phyloP scores from a whole-genome alignment of 352 stramenopile species.

The Phytophthora sp. region DNA sequence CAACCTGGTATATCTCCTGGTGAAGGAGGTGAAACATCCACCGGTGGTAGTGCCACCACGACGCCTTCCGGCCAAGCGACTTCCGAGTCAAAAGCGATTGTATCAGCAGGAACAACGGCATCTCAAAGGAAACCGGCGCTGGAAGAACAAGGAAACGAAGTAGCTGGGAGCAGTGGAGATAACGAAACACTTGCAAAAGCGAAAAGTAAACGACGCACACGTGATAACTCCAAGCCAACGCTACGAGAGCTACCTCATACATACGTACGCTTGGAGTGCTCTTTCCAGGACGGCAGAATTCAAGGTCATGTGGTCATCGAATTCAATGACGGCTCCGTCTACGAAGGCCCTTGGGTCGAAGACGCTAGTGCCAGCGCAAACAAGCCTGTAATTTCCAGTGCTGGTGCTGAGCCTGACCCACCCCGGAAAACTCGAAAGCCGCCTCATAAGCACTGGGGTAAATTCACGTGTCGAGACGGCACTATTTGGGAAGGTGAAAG shows the following conservation, averaged over 20 bases:
- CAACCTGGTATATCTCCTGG: not conserved
- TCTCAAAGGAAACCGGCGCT: not conserved
- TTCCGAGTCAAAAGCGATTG: conserved; percentile 9
- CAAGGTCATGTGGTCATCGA: conserved; percentile 69
- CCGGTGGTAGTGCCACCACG: not conserved
- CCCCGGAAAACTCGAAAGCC: conserved; percentile 59
- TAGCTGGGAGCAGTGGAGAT: not conserved
- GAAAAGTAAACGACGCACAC: conserved; percentile 5
- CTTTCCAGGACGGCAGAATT: conserved; percentile 73
- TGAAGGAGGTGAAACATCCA: not conserved
- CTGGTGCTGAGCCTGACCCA: conserved; percentile 24
- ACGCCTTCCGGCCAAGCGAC: conserved; percentile 25
- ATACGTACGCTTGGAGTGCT: conserved; percentile 76
- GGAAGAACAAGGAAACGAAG: not conserved
- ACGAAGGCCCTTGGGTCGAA: conserved; percentile 85
- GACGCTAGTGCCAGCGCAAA: conserved; percentile 47
- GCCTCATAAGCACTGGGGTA: conserved; percentile 61
- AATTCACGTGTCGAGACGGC: conserved; percentile 75
- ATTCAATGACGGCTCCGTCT: conserved; percentile 80
- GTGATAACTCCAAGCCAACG: conserved; percentile 12
- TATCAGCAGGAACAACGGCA: not conserved
- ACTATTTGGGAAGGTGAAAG: conserved; percentile 76
- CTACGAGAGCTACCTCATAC: conserved; percentile 60
- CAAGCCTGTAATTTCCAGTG: conserved; percentile 44
- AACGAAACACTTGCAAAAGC: not conserved